Percentiles rank a stretch among this genome's conserved stretches.
Evolutionary conservation across 2,329 filamentous ascomycete species (phyloP).

Genomic region (Botrytis tulipae): DNA sequence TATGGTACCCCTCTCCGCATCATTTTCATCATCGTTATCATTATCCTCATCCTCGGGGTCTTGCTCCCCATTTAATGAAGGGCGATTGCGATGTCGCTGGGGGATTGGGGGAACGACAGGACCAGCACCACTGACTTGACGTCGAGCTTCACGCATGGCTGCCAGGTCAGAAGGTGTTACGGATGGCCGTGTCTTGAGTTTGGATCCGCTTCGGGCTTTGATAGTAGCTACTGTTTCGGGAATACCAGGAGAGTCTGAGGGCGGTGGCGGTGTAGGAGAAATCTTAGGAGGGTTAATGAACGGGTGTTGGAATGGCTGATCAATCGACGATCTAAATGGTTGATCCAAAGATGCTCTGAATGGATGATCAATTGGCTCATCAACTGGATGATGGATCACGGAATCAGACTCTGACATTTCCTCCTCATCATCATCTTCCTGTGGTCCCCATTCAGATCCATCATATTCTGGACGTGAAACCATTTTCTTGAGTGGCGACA

Average conservation of each 20-base stretch:
- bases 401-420: conserved; percentile 73
- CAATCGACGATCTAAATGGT: conserved; percentile 14
- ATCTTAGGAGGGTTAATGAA: conserved; percentile 45
- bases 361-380: conserved; percentile 7
- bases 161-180: conserved; percentile 80
- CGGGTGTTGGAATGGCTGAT: conserved; percentile 11
- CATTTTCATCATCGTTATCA: conserved; percentile 30
- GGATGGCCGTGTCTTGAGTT: conserved; percentile 84
- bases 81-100: conserved; percentile 56
- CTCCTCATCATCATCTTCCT: conserved; percentile 46
- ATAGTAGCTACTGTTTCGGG: conserved; percentile 85
- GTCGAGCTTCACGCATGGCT: conserved; percentile 81
- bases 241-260: conserved; percentile 56
- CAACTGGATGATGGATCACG: conserved; percentile 68
- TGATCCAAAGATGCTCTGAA: conserved; percentile 11
- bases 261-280: conserved; percentile 29
- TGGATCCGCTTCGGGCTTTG: conserved; percentile 75
- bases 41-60: conserved; percentile 33
- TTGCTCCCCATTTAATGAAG: conserved; percentile 48
- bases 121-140: conserved; percentile 77
- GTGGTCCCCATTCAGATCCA: conserved; percentile 59
- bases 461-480: conserved; percentile 62
- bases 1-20: conserved; percentile 37
- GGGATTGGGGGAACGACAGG: conserved; percentile 60
- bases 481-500: conserved; percentile 34